Percentiles rank a stretch among this genome's conserved stretches.
Evolutionary conservation across 305 asterid genomes (phyloP).

Genomic region (Fraxinus paxiana): DNA sequence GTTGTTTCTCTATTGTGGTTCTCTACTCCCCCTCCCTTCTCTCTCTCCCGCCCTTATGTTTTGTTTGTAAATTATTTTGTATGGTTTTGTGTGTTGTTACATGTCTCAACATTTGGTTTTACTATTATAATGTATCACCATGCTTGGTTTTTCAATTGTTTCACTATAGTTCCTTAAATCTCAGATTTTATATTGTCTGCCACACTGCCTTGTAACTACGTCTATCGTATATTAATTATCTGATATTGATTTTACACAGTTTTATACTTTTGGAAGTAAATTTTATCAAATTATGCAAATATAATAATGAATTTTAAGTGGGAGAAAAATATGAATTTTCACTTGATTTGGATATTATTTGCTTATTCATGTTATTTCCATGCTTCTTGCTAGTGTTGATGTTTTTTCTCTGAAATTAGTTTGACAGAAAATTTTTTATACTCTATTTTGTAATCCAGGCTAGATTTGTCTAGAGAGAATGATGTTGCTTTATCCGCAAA

Average conservation of each 20-base stretch:
- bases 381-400: not conserved
- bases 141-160: not conserved
- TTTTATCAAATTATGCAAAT: not conserved
- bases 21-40: not conserved
- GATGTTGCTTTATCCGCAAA: slow-evolving; percentile 68
- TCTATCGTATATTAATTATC: not conserved
- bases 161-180: not conserved
- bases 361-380: not conserved
- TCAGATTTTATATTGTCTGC: not conserved
- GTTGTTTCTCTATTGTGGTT: not conserved
- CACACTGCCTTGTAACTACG: not conserved
- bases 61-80: not conserved
- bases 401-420: slow-evolving; percentile 13
- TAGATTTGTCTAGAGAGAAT: slow-evolving; percentile 52
- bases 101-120: not conserved
- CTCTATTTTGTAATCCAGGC: slow-evolving; percentile 39
- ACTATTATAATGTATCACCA: not conserved
- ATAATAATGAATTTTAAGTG: not conserved
- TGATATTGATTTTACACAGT: not conserved
- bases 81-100: not conserved
- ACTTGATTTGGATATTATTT: not conserved
- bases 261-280: not conserved
- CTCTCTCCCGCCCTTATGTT: not conserved
- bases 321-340: not conserved
- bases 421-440: not conserved